Percentiles rank a stretch among this genome's conserved stretches.
Conservation (phyloP, 2,329 filamentous ascomycete genomes). For the Fusarium torulosum region DNA sequence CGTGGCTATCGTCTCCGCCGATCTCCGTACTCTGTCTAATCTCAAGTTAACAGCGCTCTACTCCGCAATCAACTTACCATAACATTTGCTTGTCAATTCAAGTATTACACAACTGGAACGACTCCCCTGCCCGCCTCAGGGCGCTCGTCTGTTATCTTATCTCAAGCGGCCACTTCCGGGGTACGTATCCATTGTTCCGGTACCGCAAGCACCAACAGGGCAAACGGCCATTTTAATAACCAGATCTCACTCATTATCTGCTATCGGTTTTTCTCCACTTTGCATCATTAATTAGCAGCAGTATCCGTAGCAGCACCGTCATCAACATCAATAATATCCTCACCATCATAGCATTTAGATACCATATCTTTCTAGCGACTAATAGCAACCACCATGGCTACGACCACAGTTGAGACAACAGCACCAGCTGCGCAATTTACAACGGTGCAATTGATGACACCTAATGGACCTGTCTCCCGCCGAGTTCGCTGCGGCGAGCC, state of each 20-base stretch:
- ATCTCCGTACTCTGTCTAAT: neutral
- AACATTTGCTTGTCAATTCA: too few relatives aligned
- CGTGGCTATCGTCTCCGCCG: neutral
- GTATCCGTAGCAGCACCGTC: neutral
- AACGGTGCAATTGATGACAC: conserved; percentile 17
- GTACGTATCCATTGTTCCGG: fast-evolving
- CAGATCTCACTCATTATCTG: neutral
- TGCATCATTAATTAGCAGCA: fast-evolving
- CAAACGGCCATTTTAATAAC: too few relatives aligned
- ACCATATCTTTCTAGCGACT: fast-evolving
- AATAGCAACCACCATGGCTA: neutral
- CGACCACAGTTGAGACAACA: neutral
- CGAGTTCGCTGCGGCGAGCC: conserved; percentile 15
- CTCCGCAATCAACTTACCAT: too few relatives aligned
- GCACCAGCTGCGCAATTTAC: neutral
- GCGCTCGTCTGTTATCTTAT: neutral
- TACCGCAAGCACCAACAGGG: fast-evolving
- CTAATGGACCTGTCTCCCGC: conserved; percentile 8
- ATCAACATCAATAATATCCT: neutral
- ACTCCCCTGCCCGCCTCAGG: too few relatives aligned
- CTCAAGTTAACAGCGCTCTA: too few relatives aligned
- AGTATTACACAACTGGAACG: neutral
- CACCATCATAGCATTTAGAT: too few relatives aligned
- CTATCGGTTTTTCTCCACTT: neutral
- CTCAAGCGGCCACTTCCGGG: neutral